Evolutionary conservation across 2,329 filamentous ascomycete genomes (phyloP), one percentile per base, ranked within the genome.

Genomic region (Venturia pyrina): DNA sequence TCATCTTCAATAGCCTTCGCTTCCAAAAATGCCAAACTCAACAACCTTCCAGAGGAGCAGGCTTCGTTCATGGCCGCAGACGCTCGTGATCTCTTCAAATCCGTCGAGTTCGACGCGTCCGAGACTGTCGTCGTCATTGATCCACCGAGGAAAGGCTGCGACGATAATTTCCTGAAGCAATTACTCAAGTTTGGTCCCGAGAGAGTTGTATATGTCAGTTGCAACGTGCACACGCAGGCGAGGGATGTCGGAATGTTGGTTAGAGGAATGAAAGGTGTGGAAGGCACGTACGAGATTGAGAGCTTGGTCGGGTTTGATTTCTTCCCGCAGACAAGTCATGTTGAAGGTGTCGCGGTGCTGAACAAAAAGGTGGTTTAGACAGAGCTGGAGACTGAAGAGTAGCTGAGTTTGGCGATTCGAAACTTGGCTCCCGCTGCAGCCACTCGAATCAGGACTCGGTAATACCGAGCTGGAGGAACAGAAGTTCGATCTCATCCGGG

Each of bases 181-280:
- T 77, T 99, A 72, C 79, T 97, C 65, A 77, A 80, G 6, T 97
- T 90, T 72, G 89, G 84, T 0, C 93, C 95, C 0, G 82, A 83
- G 69, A 82, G 95, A 67, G 86, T 99, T 13, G 86, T 96, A 5
- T 99, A 99, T 75, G 93, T 99, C 50, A 96, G 90, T 74, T 99
- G 95, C 72, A 99, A 99, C 73, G 95, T 99, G 69, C 95, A 99
- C 75, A 98, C 93, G 10, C 95, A 98, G 82, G 95, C 95, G 17
- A 81, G 95, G 64, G 95, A 99, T 77, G 87, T 99, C 0, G 95
- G 93, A 0, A 86, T 93, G 68, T 78, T 99, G 72, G 91, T 98
- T 0, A 83, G 88, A 44, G 92, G 93, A 0, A 77, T 85, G 72
- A 75, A 76, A 60, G 73, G 75, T 19, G 72, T 76, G 21, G 73